Evolutionary conservation across 768 basidiomycete species (phyloP).

Genomic region (Boletales sp.): DNA sequence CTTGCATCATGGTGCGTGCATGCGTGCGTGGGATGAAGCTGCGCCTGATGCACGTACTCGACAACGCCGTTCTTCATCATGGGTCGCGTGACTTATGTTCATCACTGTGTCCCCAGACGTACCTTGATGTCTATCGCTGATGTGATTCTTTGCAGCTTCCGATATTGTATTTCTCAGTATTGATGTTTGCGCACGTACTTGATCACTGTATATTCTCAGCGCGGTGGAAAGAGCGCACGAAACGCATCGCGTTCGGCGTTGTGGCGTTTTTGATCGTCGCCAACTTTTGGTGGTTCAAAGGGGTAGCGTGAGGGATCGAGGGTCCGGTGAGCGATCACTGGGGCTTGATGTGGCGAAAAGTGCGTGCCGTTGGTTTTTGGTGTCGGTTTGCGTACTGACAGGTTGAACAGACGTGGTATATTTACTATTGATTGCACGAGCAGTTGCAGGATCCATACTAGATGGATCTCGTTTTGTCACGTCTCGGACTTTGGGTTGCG

Average conservation of each 20-base stretch:
- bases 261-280: conserved; percentile 56
- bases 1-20: conserved; percentile 76
- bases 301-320: conserved; percentile 86
- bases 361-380: conserved; percentile 23
- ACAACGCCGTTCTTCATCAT: conserved; percentile 95
- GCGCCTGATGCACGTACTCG: conserved; percentile 1
- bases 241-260: conserved; percentile 67
- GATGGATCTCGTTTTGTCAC: not conserved
- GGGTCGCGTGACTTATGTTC: conserved; percentile 95
- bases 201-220: conserved; percentile 93
- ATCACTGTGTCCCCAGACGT: conserved; percentile 65
- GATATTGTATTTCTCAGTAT: conserved; percentile 92
- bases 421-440: not conserved
- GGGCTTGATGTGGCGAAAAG: conserved; percentile 78
- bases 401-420: not conserved
- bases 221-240: conserved; percentile 58
- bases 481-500: too few relatives aligned
- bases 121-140: not conserved
- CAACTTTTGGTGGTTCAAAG: conserved; percentile 96
- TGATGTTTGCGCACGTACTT: conserved; percentile 86
- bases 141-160: conserved; percentile 57
- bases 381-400: not conserved
- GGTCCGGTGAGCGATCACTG: conserved; percentile 79
- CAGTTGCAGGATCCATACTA: not conserved
- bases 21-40: too few relatives aligned